Conservation (phyloP, 306 rosid species). For the Quillaja saponaria region DNA sequence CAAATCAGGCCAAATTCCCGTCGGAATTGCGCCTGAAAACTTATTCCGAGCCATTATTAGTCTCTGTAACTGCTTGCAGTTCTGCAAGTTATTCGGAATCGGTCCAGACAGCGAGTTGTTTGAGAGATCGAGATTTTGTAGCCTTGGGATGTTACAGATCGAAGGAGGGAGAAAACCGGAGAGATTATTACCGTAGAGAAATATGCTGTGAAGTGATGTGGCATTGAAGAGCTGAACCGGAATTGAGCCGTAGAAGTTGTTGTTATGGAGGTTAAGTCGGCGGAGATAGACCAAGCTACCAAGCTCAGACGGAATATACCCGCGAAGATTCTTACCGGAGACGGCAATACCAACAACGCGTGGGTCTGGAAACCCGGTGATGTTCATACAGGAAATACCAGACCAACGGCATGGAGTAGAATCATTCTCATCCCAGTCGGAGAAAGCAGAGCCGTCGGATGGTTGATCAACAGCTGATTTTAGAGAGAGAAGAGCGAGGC, state of each 20-base stretch:
- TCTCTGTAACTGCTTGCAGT: slow-evolving; percentile 72
- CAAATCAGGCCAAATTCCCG: slow-evolving; percentile 60
- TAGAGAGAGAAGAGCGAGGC: slow-evolving; percentile 84
- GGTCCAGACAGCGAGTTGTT: slow-evolving; percentile 69
- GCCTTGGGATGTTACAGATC: slow-evolving; percentile 64
- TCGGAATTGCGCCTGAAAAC: slow-evolving; percentile 63
- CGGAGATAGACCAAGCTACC: slow-evolving; percentile 75
- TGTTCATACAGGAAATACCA: slow-evolving; percentile 77
- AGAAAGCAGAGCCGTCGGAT: slow-evolving; percentile 42
- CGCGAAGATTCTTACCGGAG: slow-evolving; percentile 73
- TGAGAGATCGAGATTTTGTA: slow-evolving; percentile 88
- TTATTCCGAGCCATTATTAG: slow-evolving; percentile 65
- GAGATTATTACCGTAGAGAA: slow-evolving; percentile 84
- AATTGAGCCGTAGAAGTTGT: slow-evolving; percentile 67
- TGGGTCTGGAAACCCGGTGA: slow-evolving; percentile 57
- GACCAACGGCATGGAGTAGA: slow-evolving; percentile 74
- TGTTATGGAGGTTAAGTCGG: slow-evolving; percentile 77
- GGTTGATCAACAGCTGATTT: slow-evolving; percentile 77
- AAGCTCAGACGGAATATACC: slow-evolving; percentile 92
- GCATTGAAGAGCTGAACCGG: slow-evolving; percentile 91
- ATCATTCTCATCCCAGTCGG: slow-evolving; percentile 81
- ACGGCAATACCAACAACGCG: slow-evolving; percentile 79
- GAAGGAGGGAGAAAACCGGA: slow-evolving; percentile 73
- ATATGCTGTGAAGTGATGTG: slow-evolving; percentile 73
- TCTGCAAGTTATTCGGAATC: slow-evolving; percentile 42